phyloP scores from a whole-genome alignment of 441 rosid genomes.

The Dalechampia spathulata region DNA sequence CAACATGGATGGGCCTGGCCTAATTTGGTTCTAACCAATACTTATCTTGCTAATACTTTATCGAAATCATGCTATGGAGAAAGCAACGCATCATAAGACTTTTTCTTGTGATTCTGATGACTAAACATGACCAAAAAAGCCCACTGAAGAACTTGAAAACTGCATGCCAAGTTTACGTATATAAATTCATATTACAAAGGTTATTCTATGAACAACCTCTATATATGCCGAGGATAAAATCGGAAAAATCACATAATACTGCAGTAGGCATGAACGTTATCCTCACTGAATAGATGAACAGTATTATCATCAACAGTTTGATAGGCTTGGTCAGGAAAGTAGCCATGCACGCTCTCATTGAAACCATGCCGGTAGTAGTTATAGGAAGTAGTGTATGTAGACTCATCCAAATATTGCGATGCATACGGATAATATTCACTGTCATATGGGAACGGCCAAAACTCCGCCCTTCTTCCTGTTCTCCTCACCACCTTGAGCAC shows the following conservation, averaged over 20 bases:
- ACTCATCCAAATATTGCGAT: slow-evolving; percentile 39
- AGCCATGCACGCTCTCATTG: slow-evolving; percentile 47
- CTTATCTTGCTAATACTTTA: too few species aligned
- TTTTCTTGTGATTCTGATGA: too few species aligned
- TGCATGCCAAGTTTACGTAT: too few species aligned
- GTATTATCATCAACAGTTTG: slow-evolving; percentile 44
- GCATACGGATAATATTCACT: slow-evolving; percentile 60
- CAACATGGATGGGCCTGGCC: too few species aligned
- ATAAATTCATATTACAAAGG: too few species aligned
- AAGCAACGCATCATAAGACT: too few species aligned
- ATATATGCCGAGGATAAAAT: too few species aligned
- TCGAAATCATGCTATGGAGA: too few species aligned
- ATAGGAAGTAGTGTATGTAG: slow-evolving; percentile 39
- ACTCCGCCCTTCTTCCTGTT: slow-evolving; percentile 67
- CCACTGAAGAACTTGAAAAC: too few species aligned
- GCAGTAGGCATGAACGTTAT: slow-evolving; percentile 64
- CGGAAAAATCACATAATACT: slow-evolving; percentile 48
- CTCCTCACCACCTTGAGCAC: slow-evolving; percentile 65
- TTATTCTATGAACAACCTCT: too few species aligned
- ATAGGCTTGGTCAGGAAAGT: slow-evolving; percentile 50
- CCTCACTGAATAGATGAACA: slow-evolving; percentile 80
- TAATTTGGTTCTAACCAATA: too few species aligned
- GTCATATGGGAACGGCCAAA: slow-evolving; percentile 78
- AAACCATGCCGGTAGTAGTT: slow-evolving; percentile 50
- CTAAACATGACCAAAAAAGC: too few species aligned